Conservation (phyloP, 305 asterid species). For the Nicotiana rustica region DNA sequence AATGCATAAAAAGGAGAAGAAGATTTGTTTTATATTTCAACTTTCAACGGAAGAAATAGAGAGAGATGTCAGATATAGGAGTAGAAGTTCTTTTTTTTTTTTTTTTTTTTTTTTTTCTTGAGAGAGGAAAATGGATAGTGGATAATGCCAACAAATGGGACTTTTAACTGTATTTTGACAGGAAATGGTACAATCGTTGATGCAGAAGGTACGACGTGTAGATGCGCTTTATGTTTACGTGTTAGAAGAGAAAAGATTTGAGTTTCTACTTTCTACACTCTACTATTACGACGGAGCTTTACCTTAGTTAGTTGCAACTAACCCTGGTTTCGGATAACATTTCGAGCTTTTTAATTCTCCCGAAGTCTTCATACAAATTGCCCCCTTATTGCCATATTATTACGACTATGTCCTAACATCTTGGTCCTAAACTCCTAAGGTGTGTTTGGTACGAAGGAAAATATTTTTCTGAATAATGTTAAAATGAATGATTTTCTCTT, state of each 20-base stretch:
- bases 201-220: not conserved
- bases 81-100: too few relatives aligned
- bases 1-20: not conserved
- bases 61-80: not conserved
- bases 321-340: not conserved
- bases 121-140: too few relatives aligned
- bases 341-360: not conserved
- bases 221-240: not conserved
- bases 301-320: not conserved
- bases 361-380: not conserved
- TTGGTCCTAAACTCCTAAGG: too few relatives aligned
- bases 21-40: not conserved
- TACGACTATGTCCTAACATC: not conserved
- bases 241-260: not conserved
- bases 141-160: too few relatives aligned
- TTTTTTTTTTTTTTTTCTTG: too few relatives aligned
- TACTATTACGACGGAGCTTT: not conserved
- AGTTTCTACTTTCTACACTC: not conserved
- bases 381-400: not conserved
- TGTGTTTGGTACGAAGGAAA: too few relatives aligned
- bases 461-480: too few relatives aligned
- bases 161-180: too few relatives aligned
- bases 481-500: too few relatives aligned
- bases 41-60: conserved; percentile 3
- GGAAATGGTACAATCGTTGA: not conserved